A percentile compares a stretch with the other conserved stretches of the same genome.
Conservation (phyloP, 305 asterid genomes). For the Fraxinus baroniana region DNA sequence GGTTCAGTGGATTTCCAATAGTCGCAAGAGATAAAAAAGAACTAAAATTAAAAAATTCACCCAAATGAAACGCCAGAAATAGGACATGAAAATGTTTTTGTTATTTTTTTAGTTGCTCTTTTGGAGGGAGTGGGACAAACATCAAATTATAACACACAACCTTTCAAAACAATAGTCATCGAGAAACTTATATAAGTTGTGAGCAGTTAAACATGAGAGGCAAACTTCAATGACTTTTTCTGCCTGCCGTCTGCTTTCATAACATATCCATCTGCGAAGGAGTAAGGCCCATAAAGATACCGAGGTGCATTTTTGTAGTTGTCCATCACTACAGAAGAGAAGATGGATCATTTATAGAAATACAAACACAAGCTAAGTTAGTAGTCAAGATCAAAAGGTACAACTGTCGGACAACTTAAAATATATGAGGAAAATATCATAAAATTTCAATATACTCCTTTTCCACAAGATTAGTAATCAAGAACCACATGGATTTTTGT, state of each 20-base stretch:
- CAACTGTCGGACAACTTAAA: background rate
- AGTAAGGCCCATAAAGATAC: constrained; percentile 73
- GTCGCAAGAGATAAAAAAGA: too few relatives aligned
- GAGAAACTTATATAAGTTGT: background rate
- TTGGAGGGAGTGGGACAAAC: background rate
- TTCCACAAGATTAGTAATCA: constrained; percentile 12
- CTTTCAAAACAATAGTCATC: background rate
- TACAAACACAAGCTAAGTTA: background rate
- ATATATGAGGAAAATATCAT: background rate
- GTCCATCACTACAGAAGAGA: constrained; percentile 61
- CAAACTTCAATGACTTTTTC: constrained; percentile 74
- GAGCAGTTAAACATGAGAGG: constrained; percentile 1
- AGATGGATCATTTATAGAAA: constrained; percentile 7
- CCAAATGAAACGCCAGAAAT: background rate
- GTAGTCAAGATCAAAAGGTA: background rate
- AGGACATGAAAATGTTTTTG: background rate
- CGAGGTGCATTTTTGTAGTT: constrained; percentile 77
- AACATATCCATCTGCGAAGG: constrained; percentile 93
- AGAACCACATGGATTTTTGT: background rate
- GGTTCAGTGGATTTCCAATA: too few relatives aligned
- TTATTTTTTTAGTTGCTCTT: background rate
- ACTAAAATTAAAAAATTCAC: too few relatives aligned
- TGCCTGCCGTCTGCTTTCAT: constrained; percentile 71
- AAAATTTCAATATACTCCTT: background rate
- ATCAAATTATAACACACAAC: background rate